A percentile compares a stretch with the other conserved stretches of the same genome.
Conservation (phyloP, 1,284 basidiomycete species). For the Cryptococcus sp. region DNA sequence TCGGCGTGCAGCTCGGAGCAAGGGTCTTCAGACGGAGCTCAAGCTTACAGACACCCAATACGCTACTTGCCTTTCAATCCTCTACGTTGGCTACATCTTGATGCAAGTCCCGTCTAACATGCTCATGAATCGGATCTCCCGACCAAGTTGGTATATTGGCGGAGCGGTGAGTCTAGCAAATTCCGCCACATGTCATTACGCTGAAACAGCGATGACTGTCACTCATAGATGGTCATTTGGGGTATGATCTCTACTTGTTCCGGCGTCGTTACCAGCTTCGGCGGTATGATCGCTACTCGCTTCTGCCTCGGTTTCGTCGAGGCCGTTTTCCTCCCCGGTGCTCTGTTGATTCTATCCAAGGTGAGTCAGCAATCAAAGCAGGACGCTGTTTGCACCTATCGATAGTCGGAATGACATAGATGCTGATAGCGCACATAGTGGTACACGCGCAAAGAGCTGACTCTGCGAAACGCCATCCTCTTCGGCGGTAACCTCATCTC, state of each 20-base stretch:
- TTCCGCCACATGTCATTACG: background rate
- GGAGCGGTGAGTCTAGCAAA: conserved; percentile 22
- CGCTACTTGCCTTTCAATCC: conserved; percentile 67
- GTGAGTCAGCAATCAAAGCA: conserved; percentile 1
- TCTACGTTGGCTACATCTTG: conserved; percentile 25
- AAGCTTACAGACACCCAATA: conserved; percentile 66
- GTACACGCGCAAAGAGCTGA: conserved; percentile 42
- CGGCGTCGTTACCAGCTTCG: conserved; percentile 32
- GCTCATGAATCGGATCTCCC: conserved; percentile 41
- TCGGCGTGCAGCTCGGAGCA: conserved; percentile 32
- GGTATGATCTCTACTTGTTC: conserved; percentile 38
- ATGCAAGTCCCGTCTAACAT: conserved; percentile 41
- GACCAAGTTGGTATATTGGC: conserved; percentile 37
- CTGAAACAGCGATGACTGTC: background rate
- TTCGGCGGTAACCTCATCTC: conserved; percentile 69
- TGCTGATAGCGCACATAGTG: conserved; percentile 15
- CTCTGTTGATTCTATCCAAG: conserved; percentile 59
- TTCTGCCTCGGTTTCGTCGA: conserved; percentile 36
- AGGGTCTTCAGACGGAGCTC: conserved; percentile 72
- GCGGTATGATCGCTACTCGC: conserved; percentile 35
- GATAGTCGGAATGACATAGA: background rate
- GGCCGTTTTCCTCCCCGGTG: conserved; percentile 44
- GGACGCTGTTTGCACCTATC: background rate
- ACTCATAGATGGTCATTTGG: conserved; percentile 35
- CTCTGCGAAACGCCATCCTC: conserved; percentile 67